phyloP scores from a whole-genome alignment of 345 rosid species.

The Rhodomyrtus tomentosa region DNA sequence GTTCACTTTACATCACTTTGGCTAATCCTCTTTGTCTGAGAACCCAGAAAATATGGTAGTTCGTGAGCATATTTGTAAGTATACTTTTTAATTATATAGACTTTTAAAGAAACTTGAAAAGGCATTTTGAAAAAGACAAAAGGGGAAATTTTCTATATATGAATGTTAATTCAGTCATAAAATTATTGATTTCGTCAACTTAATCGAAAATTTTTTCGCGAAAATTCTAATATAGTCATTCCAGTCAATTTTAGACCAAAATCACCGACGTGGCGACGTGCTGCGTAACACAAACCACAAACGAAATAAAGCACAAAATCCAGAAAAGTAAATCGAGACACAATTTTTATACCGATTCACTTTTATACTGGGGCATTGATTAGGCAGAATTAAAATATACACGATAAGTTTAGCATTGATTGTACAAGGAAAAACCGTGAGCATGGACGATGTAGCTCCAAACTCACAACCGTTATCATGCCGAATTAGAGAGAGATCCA shows the following conservation, averaged over 20 bases:
- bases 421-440: background rate
- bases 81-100: background rate
- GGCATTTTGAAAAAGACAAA: background rate
- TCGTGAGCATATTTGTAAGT: background rate
- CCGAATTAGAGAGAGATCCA: background rate
- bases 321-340: too few species aligned
- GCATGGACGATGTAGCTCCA: background rate
- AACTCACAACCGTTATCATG: background rate
- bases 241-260: accelerated
- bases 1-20: background rate
- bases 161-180: background rate
- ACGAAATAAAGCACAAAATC: too few species aligned
- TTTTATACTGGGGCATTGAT: too few species aligned
- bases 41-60: background rate
- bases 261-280: background rate
- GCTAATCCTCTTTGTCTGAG: background rate
- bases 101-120: background rate
- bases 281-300: too few species aligned
- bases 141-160: background rate
- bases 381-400: accelerated
- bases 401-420: background rate
- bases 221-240: background rate
- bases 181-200: too few species aligned
- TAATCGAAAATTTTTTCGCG: too few species aligned
- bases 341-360: too few species aligned